Evolutionary conservation across 257 asterid species (phyloP).

Genomic region (Perilla frutescens): DNA sequence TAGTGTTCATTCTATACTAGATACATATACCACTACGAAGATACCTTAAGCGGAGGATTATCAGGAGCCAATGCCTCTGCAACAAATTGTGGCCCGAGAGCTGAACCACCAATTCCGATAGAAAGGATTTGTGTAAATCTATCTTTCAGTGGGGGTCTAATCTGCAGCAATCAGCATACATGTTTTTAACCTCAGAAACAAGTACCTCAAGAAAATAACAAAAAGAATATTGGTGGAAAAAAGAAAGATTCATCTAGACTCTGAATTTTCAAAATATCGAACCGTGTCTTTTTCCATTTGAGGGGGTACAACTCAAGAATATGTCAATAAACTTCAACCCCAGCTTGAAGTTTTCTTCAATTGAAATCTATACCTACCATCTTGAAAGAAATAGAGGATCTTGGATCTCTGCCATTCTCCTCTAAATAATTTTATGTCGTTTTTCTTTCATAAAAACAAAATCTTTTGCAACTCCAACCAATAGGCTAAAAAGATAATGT

Average conservation of each 20-base stretch:
- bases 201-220: neutral
- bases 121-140: constrained; percentile 91
- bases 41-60: constrained; percentile 98
- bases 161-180: constrained; percentile 51
- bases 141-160: constrained; percentile 69
- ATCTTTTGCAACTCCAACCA: neutral
- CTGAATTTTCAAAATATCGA: neutral
- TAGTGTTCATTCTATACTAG: neutral
- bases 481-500: neutral
- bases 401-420: neutral
- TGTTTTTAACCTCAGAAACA: constrained; percentile 29
- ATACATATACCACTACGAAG: neutral
- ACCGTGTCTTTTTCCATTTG: neutral
- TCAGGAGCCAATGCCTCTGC: constrained; percentile 99
- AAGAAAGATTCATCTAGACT: neutral
- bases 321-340: constrained; percentile 2
- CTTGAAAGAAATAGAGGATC: neutral
- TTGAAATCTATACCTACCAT: neutral
- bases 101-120: constrained; percentile 98
- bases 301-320: no score
- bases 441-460: constrained; percentile 20
- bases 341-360: neutral
- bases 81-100: constrained; percentile 98
- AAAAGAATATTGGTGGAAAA: neutral
- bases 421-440: neutral